Evolutionary conservation across 2,329 filamentous ascomycete species (phyloP), one percentile per base, ranked within the genome.

Genomic region (Arthrobotrys musiformis): DNA sequence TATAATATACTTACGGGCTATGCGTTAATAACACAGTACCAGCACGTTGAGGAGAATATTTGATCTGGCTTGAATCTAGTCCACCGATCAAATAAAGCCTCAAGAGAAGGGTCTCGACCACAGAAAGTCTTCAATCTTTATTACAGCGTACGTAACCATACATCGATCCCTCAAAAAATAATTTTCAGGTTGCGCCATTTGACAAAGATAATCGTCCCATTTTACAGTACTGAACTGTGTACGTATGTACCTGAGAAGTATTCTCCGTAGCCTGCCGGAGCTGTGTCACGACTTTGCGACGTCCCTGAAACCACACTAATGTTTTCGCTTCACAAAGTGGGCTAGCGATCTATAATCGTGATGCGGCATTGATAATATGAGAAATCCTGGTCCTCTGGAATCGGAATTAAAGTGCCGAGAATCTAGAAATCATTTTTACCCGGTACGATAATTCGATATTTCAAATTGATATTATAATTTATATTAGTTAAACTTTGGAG

Each of bases 291-390:
- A 7, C 24, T 15, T 50, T 70, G 58, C 58, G 44, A 70, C 67
- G 37, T 26, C 8, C 26, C 46, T 70, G 67, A 70, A 70, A 70
- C 67, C 9, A 24, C 19, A n/a, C 56, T 56, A 70, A 8, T 17
- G 40, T 44, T 44, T 62, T 62, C 37, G 54, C 13, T 52, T 15
- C 66, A 44, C 54, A 24, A 40, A 26, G 11, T 26, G 54, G 33
- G 54, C 9, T 40, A 40, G 54, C 19, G 33, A 40, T 26, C n/a
- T n/a, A n/a, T n/a, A n/a, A 24, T 9, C 19, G 24, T 58, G 19
- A 58, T 40, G 54, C 54, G 24, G 58, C 37, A 62, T 33, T 11
- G 22, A 61, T 9, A 37, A 35, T 13, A 7, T 35, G 5, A 28
- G 4, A 26, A 42, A 44, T 42, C n/a, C 9, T 19, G 35, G 26